Base-by-base conservation (phyloP, 2,329 filamentous ascomycete genomes). In the Trichoderma polysporum region DNA sequence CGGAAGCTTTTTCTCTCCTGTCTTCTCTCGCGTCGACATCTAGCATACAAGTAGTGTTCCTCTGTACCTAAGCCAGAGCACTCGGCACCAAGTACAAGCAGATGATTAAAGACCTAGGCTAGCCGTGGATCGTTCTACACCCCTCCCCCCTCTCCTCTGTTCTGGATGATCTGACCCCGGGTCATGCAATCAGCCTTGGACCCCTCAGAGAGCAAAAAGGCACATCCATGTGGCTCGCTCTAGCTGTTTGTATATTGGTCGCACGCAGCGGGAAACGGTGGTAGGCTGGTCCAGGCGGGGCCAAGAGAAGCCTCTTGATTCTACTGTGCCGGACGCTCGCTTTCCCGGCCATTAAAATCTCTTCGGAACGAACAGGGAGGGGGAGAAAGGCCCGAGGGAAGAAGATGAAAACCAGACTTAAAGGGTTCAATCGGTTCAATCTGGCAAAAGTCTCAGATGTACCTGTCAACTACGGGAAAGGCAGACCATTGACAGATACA, bases 131-230 rank as follows among this genome's bases (percentile, higher is more conserved):
- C 27, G 50, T 56, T 27, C 1, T 35, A 54, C 49, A 33, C 60
- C n/a, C 27, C 57, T 37, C 60, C 29, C 58, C 31, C 45, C 58
- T 41, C 39, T 29, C 5, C 35, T 50, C 41, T 27, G n/a, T 22
- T 37, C 61, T 47, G 39, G 50, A 56, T 64, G 61, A 56, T 56
- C 50, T 54, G 61, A 64, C 61, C 61, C 59, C 61, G 37, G 50
- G 50, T 47, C 50, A 64, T 64, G 47, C 60, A 54, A 63, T 53
- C 50, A 63, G 49, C 60, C 60, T 54, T 56, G 37, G 47, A 45
- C 61, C 50, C 45, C 61, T 56, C 60, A 47, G 50, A 45, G 27
- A 62, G 49, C 35, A 41, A 25, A 63, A 31, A 10, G 61, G 25
- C 19, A 45, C 60, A 56, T 64, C 50, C 50, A 56, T 54, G 60